These are phyloP conservation scores for Pelargonium fulgidum DNA, from an alignment of 441 rosid genomes.

Conservation along the genomic window DNA sequence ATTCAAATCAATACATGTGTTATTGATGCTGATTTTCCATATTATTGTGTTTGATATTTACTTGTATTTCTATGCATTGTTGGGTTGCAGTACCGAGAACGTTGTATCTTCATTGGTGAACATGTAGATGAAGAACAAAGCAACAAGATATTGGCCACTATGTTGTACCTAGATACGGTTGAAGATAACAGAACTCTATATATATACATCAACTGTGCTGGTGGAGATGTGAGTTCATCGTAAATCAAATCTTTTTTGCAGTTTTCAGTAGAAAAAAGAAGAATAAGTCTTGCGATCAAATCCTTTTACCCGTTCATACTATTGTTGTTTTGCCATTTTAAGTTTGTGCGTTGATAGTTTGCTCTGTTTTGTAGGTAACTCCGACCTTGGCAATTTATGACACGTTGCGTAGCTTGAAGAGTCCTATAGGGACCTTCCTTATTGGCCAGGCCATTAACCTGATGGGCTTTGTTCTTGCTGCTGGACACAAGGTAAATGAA, in stretches of 20 bases:
- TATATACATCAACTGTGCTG: conserved; percentile 70
- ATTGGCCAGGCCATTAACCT: conserved; percentile 74
- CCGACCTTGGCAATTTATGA: conserved; percentile 78
- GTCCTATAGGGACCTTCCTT: conserved; percentile 68
- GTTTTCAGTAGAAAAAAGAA: neutral
- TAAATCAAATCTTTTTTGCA: conserved; percentile 14
- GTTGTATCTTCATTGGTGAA: conserved; percentile 73
- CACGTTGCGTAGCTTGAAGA: conserved; percentile 78
- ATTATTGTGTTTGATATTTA: conserved; percentile 6
- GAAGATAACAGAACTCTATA: conserved; percentile 61
- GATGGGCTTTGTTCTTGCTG: conserved; percentile 75
- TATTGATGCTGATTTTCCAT: conserved; percentile 9
- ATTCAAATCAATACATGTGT: neutral
- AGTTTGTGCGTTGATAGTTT: conserved; percentile 17
- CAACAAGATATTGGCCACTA: conserved; percentile 79
- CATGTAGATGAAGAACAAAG: conserved; percentile 73
- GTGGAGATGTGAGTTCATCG: conserved; percentile 67
- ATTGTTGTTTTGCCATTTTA: conserved; percentile 2
- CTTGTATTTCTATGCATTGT: neutral
- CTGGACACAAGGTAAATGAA: conserved; percentile 67
- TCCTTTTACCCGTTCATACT: conserved; percentile 11
- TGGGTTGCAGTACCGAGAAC: conserved; percentile 76
- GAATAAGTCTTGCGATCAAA: neutral
- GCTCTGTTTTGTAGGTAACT: conserved; percentile 49
- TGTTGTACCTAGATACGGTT: conserved; percentile 78